phyloP scores from a whole-genome alignment of 1,139 yeast genomes.

The Pichia norvegensis region DNA sequence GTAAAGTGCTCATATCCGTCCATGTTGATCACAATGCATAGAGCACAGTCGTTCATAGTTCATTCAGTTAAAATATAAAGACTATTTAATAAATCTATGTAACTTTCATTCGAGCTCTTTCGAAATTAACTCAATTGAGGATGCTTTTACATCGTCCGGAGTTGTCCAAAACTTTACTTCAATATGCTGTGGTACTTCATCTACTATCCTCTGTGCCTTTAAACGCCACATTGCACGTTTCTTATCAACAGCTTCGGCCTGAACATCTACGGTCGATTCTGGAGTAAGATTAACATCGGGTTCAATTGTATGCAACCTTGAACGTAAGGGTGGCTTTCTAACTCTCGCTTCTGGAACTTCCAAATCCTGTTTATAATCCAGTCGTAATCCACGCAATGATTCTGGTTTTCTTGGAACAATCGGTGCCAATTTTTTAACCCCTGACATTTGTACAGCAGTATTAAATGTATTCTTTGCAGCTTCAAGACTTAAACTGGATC shows the following conservation, averaged over 20 bases:
- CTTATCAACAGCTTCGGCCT: slow-evolving; percentile 28
- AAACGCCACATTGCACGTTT: slow-evolving; percentile 45
- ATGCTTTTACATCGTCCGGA: slow-evolving; percentile 24
- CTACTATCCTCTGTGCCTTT: slow-evolving; percentile 34
- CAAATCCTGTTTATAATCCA: neutral
- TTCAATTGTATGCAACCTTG: slow-evolving; percentile 23
- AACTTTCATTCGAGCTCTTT: slow-evolving; percentile 1
- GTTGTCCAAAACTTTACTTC: slow-evolving; percentile 29
- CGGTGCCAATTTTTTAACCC: slow-evolving; percentile 17
- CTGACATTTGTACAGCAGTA: neutral
- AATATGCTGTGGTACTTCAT: slow-evolving; percentile 32
- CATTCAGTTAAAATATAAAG: neutral
- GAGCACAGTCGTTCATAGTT: neutral
- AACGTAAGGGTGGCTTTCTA: too few relatives aligned
- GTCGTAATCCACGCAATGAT: slow-evolving; percentile 7
- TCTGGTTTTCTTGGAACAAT: slow-evolving; percentile 27
- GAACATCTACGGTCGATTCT: slow-evolving; percentile 2
- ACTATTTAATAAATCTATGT: neutral
- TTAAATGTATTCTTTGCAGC: slow-evolving; percentile 4
- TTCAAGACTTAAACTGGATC: slow-evolving; percentile 14
- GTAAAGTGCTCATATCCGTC: neutral
- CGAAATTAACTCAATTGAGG: slow-evolving; percentile 16
- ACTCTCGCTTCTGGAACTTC: neutral
- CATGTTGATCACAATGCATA: too few relatives aligned
- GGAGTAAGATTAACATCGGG: slow-evolving; percentile 7